These are phyloP conservation scores for Hyphopichia fennica DNA, from an alignment of 1,139 yeast species.

Conservation along the genomic window DNA sequence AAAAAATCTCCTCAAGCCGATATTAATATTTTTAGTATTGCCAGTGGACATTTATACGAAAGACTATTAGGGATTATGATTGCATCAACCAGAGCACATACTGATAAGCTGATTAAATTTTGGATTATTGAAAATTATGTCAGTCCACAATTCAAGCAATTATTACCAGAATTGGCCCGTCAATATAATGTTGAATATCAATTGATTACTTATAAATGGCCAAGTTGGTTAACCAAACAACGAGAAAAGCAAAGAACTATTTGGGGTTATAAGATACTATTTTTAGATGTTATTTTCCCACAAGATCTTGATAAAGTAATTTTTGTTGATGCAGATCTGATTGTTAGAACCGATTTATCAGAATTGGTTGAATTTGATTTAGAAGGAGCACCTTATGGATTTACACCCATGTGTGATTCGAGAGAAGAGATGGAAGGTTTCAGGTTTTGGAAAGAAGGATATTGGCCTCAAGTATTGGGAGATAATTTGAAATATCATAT, in stretches of 20 bases:
- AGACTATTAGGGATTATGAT: conserved; percentile 75
- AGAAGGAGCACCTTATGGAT: conserved; percentile 80
- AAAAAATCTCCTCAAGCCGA: conserved; percentile 43
- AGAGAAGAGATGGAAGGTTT: conserved; percentile 79
- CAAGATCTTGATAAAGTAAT: conserved; percentile 70
- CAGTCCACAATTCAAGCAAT: conserved; percentile 64
- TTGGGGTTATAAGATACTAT: conserved; percentile 87
- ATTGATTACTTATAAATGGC: conserved; percentile 85
- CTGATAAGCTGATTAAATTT: conserved; percentile 67
- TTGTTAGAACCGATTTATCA: conserved; percentile 69
- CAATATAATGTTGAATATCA: conserved; percentile 65
- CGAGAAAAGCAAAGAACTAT: conserved; percentile 73
- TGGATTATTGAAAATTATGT: conserved; percentile 85
- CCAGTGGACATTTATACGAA: conserved; percentile 80
- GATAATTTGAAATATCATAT: conserved; percentile 72
- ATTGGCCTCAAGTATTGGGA: conserved; percentile 71
- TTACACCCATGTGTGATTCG: conserved; percentile 86
- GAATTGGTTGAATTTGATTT: conserved; percentile 67
- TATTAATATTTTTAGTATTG: conserved; percentile 79
- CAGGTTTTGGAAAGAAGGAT: conserved; percentile 92
- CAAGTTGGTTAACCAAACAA: conserved; percentile 80
- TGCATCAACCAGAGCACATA: conserved; percentile 65
- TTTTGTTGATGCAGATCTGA: conserved; percentile 85
- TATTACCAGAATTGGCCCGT: conserved; percentile 63
- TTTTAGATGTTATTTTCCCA: conserved; percentile 86